These are phyloP conservation scores for Leptographium procerum DNA, from an alignment of 2,329 filamentous ascomycete genomes.

Conservation along the genomic window DNA sequence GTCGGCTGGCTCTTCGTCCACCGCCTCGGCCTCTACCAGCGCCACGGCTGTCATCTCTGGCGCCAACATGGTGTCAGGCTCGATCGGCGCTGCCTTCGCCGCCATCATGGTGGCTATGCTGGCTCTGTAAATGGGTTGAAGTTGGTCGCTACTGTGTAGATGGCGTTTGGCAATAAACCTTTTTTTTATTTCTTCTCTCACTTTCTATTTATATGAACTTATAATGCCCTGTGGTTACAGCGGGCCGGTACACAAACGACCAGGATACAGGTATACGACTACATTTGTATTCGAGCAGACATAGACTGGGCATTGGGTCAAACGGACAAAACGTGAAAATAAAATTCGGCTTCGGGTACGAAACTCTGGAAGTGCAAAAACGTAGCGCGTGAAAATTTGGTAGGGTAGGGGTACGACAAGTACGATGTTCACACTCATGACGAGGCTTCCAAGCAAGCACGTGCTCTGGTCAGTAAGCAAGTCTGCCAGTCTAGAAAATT, in stretches of 20 bases:
- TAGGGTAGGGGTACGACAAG: no score
- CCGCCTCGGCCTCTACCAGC: slow-evolving; percentile 16
- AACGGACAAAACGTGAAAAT: not conserved
- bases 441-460: no score
- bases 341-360: not conserved
- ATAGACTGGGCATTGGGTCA: not conserved
- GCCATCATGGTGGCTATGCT: slow-evolving; percentile 21
- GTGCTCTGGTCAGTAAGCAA: no score
- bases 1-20: slow-evolving; percentile 15
- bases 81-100: slow-evolving; percentile 19
- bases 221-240: not conserved
- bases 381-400: no score
- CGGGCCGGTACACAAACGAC: not conserved
- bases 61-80: slow-evolving; percentile 14
- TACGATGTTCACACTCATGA: no score
- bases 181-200: not conserved
- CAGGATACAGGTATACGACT: not conserved
- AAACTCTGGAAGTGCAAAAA: no score
- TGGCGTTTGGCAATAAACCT: not conserved
- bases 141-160: not conserved
- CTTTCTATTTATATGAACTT: slow-evolving; percentile 1
- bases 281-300: not conserved
- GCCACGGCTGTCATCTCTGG: slow-evolving; percentile 17
- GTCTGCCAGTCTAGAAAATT: no score
- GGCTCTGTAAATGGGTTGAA: slow-evolving; percentile 16